Percentiles rank a stretch among this genome's conserved stretches.
These are phyloP conservation scores for Colletotrichum sp. DNA, from an alignment of 2,329 filamentous ascomycete species.

Conservation along the genomic window DNA sequence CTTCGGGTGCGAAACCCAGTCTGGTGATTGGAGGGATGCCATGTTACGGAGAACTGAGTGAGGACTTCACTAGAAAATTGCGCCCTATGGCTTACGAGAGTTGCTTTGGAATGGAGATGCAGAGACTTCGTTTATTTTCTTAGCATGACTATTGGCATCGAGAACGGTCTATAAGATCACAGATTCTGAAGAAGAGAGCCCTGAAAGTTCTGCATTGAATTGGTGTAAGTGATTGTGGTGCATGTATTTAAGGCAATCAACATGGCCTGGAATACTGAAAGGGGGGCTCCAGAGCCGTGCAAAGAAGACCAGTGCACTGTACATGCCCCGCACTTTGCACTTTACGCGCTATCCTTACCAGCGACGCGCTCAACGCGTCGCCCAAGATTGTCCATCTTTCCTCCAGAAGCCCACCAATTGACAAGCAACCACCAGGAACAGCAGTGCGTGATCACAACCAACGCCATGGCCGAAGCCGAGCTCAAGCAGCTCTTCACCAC, in stretches of 20 bases:
- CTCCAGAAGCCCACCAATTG: not conserved
- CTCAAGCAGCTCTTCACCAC: constrained; percentile 59
- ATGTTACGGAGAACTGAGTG: not conserved
- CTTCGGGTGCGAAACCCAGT: not conserved
- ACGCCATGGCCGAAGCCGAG: constrained; percentile 32
- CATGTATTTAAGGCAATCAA: not conserved
- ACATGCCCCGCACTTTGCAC: not conserved
- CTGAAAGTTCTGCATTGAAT: not conserved
- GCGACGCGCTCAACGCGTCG: constrained; percentile 7
- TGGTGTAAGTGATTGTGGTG: not conserved
- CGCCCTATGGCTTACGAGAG: not conserved
- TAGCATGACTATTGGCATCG: not conserved
- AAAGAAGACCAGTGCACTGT: accelerated
- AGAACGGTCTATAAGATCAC: not conserved
- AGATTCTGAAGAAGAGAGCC: not conserved
- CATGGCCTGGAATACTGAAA: not conserved
- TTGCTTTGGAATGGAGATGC: not conserved
- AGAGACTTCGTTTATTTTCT: not conserved
- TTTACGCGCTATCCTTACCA: constrained; percentile 6
- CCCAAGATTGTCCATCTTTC: not conserved
- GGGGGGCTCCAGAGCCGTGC: not conserved
- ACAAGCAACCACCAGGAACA: not conserved
- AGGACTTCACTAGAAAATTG: not conserved
- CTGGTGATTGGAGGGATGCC: not conserved
- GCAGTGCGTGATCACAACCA: not conserved